A percentile compares a stretch with the other conserved stretches of the same genome.
Conservation (phyloP, 164 flowering plant genomes). For the Umbilicus rupestris region DNA sequence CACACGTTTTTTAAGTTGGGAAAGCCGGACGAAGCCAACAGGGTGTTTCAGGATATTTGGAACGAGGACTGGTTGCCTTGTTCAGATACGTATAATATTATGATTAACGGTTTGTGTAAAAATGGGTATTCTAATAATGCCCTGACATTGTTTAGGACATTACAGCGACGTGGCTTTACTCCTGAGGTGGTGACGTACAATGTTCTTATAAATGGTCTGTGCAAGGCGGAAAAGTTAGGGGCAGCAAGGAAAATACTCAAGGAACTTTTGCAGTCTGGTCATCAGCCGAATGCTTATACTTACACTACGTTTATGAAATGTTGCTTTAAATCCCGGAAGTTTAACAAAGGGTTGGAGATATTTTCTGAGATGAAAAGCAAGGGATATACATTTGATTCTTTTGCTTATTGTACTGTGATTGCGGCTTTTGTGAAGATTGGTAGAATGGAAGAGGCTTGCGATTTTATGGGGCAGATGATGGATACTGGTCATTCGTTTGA, state of each 20-base stretch:
- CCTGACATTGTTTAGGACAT: conserved; percentile 47
- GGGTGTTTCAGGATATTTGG: conserved; percentile 37
- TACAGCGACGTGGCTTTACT: conserved; percentile 40
- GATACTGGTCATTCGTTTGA: conserved; percentile 43
- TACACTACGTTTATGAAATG: conserved; percentile 71
- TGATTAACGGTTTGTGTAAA: conserved; percentile 74
- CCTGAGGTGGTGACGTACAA: conserved; percentile 58
- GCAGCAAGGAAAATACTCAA: conserved; percentile 37
- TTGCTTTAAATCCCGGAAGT: conserved; percentile 37
- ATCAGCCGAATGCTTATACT: conserved; percentile 53
- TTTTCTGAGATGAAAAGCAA: conserved; percentile 52
- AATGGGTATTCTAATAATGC: conserved; percentile 48
- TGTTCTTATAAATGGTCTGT: conserved; percentile 71
- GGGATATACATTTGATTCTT: conserved; percentile 67
- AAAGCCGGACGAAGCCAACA: conserved; percentile 51
- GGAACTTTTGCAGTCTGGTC: conserved; percentile 46
- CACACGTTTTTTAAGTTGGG: conserved; percentile 61
- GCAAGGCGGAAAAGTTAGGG: conserved; percentile 38
- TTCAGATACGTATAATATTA: conserved; percentile 44
- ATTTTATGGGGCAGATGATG: conserved; percentile 39
- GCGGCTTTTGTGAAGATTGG: conserved; percentile 52
- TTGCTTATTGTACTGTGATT: conserved; percentile 56
- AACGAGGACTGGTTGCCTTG: conserved; percentile 21
- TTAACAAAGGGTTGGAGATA: conserved; percentile 47
- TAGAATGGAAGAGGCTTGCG: conserved; percentile 42